Base-by-base conservation (phyloP, 2,329 filamentous ascomycete genomes). In the Ascochyta lentis region DNA sequence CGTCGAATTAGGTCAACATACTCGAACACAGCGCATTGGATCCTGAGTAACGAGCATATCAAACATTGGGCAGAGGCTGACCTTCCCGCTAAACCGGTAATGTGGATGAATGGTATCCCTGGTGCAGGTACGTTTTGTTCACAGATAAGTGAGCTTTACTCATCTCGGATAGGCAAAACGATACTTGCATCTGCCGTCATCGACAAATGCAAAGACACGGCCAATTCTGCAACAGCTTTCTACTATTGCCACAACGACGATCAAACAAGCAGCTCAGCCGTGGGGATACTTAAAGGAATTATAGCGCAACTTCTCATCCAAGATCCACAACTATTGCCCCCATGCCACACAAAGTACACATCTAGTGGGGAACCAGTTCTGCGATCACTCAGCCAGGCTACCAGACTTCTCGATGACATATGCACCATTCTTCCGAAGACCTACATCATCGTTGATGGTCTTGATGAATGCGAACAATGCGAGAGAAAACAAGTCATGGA, bases 161-260 rank as follows among this genome's bases (percentile, higher is more conserved):
- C 10, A 61, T 16, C 2, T n/a, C 16, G 15, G 13, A 12, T 22
- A 71, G 67, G 66, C 1, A 70, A 72, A 46, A 72, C 66, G 0
- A 60, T 72, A 13, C 61, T 72, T 10, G 63, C 68, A 2, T 72
- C 69, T 29, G 52, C 58, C 3, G 57, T 71, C 6, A 58, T 70
- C 5, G 67, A 70, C 9, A 51, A 62, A 27, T 66, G 64, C 24
- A 52, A 46, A 34, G 16, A 39, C 13, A 56, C 33, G 13, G 24
- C 6, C 1, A 51, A 46, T 1, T 61, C 48, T 26, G 40, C 55
- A 7, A 65, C 60, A 6, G 48, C 37, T 35, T 70, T 61, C 41
- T 66, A 64, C 44, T 72, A 72, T 38, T 72, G 67, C 42, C 62
- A 60, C 16, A 49, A 65, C 31, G 58, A 59, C 22, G 65, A 60